Percentiles rank a stretch among this genome's conserved stretches.
Evolutionary conservation across 1,139 yeast genomes (phyloP).

Genomic region (Taphrina pruni): DNA sequence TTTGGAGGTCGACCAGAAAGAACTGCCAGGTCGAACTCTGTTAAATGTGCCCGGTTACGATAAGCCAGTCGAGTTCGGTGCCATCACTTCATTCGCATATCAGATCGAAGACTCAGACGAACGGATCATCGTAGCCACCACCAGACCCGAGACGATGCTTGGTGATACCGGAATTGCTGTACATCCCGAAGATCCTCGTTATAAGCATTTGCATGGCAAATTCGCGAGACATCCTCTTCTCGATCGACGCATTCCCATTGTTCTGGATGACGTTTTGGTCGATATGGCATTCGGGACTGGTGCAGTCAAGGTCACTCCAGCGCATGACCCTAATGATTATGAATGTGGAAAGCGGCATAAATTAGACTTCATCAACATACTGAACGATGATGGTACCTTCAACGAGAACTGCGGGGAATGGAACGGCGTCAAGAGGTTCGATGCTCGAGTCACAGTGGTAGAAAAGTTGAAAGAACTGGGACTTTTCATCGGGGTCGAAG

Average conservation of each 20-base stretch:
- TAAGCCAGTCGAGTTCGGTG: conserved; percentile 88
- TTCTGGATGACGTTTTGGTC: conserved; percentile 89
- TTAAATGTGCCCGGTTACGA: conserved; percentile 89
- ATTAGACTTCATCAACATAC: conserved; percentile 83
- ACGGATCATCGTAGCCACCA: conserved; percentile 88
- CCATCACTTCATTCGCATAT: conserved; percentile 89
- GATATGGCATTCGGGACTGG: conserved; percentile 99
- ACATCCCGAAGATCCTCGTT: conserved; percentile 92
- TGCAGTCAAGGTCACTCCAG: conserved; percentile 98
- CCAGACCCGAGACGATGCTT: conserved; percentile 97
- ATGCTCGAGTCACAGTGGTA: conserved; percentile 85
- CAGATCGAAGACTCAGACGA: conserved; percentile 88
- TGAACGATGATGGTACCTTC: conserved; percentile 88
- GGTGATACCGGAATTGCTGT: conserved; percentile 99
- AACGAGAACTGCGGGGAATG: conserved; percentile 95
- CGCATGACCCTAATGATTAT: conserved; percentile 97
- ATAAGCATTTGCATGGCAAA: conserved; percentile 93
- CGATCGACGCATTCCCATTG: conserved; percentile 82
- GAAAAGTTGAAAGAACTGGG: conserved; percentile 77
- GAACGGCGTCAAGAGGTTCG: conserved; percentile 89
- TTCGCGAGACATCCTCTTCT: conserved; percentile 88
- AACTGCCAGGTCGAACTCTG: conserved; percentile 78
- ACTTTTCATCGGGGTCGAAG: conserved; percentile 79
- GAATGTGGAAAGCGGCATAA: conserved; percentile 92
- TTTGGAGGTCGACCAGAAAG: conserved; percentile 93